Conservation (phyloP, 306 rosid species). For the cucumber (Cucumis sativus) region DNA sequence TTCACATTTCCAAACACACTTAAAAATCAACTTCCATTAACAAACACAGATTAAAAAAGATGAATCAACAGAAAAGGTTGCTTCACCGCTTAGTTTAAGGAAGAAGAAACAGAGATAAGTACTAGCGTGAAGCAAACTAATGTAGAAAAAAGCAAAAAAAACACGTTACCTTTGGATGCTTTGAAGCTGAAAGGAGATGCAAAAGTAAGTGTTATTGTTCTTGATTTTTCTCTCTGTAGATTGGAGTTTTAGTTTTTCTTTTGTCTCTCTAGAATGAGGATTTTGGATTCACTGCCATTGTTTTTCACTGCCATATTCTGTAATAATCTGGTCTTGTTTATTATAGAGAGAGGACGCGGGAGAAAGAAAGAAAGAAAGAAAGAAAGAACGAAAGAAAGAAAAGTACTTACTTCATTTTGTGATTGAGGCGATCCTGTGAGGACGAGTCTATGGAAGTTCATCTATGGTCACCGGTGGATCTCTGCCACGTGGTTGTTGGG, state of each 20-base stretch:
- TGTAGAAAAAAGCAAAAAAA: neutral
- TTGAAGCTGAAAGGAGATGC: neutral
- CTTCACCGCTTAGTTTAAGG: conserved; percentile 22
- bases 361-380: neutral
- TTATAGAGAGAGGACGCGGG: neutral
- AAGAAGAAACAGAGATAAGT: conserved; percentile 2
- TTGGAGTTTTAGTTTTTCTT: neutral
- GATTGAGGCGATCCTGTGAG: neutral
- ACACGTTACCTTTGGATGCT: conserved; percentile 6
- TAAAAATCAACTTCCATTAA: neutral
- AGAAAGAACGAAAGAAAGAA: neutral
- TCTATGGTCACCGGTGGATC: neutral
- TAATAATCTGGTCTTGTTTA: neutral
- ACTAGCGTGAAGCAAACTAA: neutral
- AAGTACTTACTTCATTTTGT: neutral
- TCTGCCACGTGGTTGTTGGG: neutral
- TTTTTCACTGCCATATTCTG: neutral
- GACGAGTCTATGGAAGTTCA: neutral
- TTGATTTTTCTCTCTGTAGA: conserved; percentile 7
- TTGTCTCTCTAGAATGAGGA: neutral
- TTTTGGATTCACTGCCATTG: neutral
- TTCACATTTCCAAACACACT: neutral
- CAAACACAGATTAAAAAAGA: neutral
- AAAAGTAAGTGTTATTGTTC: neutral
- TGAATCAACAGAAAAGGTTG: conserved; percentile 1